phyloP scores from a whole-genome alignment of 768 basidiomycete genomes.

The Boletus subparvulus region DNA sequence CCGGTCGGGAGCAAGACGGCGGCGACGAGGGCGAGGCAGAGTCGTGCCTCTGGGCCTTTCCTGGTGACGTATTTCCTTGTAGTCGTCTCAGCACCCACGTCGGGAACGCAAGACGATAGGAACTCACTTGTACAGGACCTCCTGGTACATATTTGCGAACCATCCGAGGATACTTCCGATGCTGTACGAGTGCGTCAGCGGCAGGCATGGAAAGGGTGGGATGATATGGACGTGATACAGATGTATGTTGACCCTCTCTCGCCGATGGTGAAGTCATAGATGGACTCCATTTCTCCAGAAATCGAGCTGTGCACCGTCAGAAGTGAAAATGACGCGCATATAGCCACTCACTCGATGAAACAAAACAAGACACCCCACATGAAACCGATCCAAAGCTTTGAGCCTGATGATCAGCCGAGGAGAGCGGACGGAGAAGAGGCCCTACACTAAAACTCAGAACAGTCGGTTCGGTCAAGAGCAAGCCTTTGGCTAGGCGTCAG shows the following conservation, averaged over 20 bases:
- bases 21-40: slow-evolving; percentile 56
- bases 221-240: slow-evolving; percentile 48
- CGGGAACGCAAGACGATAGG: not conserved
- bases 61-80: slow-evolving; percentile 28
- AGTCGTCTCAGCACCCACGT: slow-evolving; percentile 5
- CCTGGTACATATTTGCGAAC: slow-evolving; percentile 46
- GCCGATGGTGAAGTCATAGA: slow-evolving; percentile 61
- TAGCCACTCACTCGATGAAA: slow-evolving; percentile 52
- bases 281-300: slow-evolving; percentile 49
- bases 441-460: slow-evolving; percentile 72
- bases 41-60: slow-evolving; percentile 55
- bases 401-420: not conserved
- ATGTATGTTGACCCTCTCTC: slow-evolving; percentile 60
- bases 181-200: slow-evolving; percentile 32
- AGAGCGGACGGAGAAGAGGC: not conserved
- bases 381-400: slow-evolving; percentile 69
- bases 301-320: slow-evolving; percentile 44
- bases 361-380: slow-evolving; percentile 76
- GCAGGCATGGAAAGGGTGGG: no score
- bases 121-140: slow-evolving; percentile 48
- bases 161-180: slow-evolving; percentile 56
- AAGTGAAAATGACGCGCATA: not conserved
- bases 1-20: slow-evolving; percentile 52
- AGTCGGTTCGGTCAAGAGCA: slow-evolving; percentile 54
- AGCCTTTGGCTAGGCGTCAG: slow-evolving; percentile 10